A percentile compares a stretch with the other conserved stretches of the same genome.
phyloP scores from a whole-genome alignment of 306 rosid species.

The Herpetospermum pedunculosum region DNA sequence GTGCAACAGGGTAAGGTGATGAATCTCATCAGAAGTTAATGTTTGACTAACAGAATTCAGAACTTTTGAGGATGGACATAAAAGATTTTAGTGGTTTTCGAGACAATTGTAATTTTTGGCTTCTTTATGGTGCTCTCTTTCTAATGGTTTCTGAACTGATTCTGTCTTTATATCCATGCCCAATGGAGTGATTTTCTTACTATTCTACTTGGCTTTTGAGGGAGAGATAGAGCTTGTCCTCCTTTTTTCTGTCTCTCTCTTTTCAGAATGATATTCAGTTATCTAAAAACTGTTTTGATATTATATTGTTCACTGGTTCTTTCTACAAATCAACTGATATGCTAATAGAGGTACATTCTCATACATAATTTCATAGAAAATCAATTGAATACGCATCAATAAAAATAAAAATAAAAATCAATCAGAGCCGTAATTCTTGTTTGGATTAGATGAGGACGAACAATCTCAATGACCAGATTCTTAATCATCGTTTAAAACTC shows the following conservation, averaged over 20 bases:
- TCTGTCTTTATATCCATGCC: not conserved
- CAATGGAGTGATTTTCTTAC: not conserved
- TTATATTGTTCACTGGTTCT: not conserved
- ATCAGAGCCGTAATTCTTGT: not conserved
- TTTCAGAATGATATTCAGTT: not conserved
- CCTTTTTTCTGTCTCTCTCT: not conserved
- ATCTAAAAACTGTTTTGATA: not conserved
- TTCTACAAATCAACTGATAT: not conserved
- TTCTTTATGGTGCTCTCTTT: not conserved
- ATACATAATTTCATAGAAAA: not conserved
- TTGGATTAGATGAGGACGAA: not conserved
- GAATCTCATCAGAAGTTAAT: not conserved
- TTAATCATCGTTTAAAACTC: not conserved
- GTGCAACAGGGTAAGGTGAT: not conserved
- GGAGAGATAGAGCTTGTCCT: not conserved
- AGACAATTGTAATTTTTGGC: not conserved
- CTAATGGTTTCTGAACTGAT: not conserved
- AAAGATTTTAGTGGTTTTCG: not conserved
- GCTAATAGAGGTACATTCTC: not conserved
- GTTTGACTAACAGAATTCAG: not conserved
- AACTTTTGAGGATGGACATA: not conserved
- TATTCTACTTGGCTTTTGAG: not conserved
- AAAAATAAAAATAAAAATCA: not conserved
- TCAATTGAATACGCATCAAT: not conserved
- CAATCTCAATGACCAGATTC: not conserved